Evolutionary conservation across 352 stramenopile species (phyloP).

Genomic region (Globisporangium nunn): DNA sequence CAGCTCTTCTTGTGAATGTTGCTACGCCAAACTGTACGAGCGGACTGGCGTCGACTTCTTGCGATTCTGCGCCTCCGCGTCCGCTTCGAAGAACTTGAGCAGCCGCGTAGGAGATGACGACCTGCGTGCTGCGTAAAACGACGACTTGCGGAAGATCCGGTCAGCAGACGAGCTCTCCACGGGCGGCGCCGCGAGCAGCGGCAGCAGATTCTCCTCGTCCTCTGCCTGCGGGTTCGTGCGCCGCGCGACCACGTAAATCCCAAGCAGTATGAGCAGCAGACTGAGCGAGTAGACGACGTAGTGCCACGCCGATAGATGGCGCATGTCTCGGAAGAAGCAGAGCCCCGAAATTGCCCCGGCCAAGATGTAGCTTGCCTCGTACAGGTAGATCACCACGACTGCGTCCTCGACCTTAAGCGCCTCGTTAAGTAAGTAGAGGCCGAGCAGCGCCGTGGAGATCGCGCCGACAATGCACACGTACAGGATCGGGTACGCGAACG

Average conservation of each 20-base stretch:
- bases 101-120: conserved; percentile 29
- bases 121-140: conserved; percentile 33
- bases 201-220: conserved; percentile 54
- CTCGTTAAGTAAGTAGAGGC: conserved; percentile 69
- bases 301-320: conserved; percentile 47
- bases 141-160: conserved; percentile 45
- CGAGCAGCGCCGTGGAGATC: conserved; percentile 51
- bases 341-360: conserved; percentile 63
- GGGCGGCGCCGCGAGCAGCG: conserved; percentile 35
- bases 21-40: conserved; percentile 9
- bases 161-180: conserved; percentile 38
- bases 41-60: conserved; percentile 2
- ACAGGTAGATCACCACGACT: conserved; percentile 78
- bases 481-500: conserved; percentile 52
- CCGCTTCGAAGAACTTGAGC: conserved; percentile 13
- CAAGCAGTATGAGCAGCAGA: conserved; percentile 57
- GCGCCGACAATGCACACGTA: conserved; percentile 64
- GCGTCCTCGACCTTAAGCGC: conserved; percentile 78
- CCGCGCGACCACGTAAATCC: conserved; percentile 66
- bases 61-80: conserved; percentile 9
- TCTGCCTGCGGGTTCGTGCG: conserved; percentile 30
- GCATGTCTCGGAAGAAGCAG: conserved; percentile 81
- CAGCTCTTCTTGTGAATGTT: too few species aligned
- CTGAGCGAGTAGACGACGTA: conserved; percentile 73
- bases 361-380: conserved; percentile 78